These are phyloP conservation scores for Polysphondylium violaceum DNA, from an alignment of 78 protist genomes.

Conservation along the genomic window DNA sequence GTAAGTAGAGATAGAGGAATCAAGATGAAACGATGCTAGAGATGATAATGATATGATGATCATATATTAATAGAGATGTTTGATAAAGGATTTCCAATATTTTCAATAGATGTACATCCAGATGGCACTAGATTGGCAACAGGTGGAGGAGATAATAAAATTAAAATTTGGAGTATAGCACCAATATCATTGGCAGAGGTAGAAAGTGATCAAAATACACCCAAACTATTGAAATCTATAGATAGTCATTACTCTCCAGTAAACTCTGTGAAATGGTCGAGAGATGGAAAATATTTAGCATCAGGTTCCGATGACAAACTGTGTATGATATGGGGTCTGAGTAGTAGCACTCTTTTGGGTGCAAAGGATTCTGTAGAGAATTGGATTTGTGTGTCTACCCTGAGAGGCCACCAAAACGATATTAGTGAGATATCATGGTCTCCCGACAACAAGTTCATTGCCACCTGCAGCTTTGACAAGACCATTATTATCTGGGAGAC, in stretches of 20 bases:
- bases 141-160: slow-evolving; percentile 81
- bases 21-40: too few species aligned
- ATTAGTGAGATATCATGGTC: slow-evolving; percentile 79
- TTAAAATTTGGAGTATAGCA: slow-evolving; percentile 78
- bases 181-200: slow-evolving; percentile 45
- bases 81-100: slow-evolving; percentile 70
- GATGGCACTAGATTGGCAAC: slow-evolving; percentile 85
- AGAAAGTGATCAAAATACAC: slow-evolving; percentile 35
- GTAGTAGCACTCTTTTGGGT: not conserved
- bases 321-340: slow-evolving; percentile 71
- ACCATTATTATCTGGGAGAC: slow-evolving; percentile 80
- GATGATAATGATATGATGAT: not conserved
- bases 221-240: slow-evolving; percentile 44
- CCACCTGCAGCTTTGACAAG: slow-evolving; percentile 80
- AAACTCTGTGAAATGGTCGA: slow-evolving; percentile 71
- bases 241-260: slow-evolving; percentile 74
- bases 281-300: slow-evolving; percentile 78
- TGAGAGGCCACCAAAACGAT: slow-evolving; percentile 77
- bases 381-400: slow-evolving; percentile 61
- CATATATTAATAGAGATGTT: not conserved
- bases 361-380: not conserved
- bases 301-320: slow-evolving; percentile 80
- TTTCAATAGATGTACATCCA: slow-evolving; percentile 83
- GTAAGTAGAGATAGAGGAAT: not conserved
- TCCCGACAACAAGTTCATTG: slow-evolving; percentile 68